A percentile compares a stretch with the other conserved stretches of the same genome.
phyloP scores from a whole-genome alignment of 305 asterid species.

The Fraxinus paxiana region DNA sequence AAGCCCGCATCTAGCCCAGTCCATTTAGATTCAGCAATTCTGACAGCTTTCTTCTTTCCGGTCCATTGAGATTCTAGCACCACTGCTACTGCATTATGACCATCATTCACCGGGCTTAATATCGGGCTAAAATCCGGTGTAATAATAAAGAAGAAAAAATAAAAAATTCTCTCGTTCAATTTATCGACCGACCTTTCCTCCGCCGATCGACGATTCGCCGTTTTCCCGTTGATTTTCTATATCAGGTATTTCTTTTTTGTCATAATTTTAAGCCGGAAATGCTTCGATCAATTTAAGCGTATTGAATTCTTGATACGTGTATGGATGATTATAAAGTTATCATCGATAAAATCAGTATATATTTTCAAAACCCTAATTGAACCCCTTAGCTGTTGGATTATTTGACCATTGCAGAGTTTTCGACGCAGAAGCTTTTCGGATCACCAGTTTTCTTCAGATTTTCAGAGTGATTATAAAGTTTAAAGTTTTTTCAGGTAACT shows the following conservation, averaged over 20 bases:
- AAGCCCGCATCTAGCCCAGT: neutral
- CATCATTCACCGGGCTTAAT: slow-evolving; percentile 33
- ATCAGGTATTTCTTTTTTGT: slow-evolving; percentile 23
- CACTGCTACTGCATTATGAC: neutral
- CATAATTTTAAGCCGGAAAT: neutral
- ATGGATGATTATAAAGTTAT: neutral
- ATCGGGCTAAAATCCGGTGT: slow-evolving; percentile 37
- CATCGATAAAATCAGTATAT: neutral
- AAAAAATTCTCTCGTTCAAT: slow-evolving; percentile 20
- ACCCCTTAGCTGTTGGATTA: slow-evolving; percentile 43
- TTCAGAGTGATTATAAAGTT: slow-evolving; percentile 30
- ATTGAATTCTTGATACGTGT: neutral
- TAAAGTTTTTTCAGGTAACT: slow-evolving; percentile 31
- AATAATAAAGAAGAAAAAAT: neutral
- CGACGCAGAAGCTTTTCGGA: slow-evolving; percentile 43
- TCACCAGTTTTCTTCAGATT: slow-evolving; percentile 41
- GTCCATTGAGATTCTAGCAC: neutral
- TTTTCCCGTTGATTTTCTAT: slow-evolving; percentile 27
- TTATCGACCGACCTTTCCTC: slow-evolving; percentile 36
- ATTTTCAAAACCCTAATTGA: slow-evolving; percentile 68
- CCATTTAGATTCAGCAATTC: neutral
- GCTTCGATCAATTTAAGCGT: neutral
- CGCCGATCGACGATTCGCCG: slow-evolving; percentile 41
- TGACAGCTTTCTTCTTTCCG: neutral
- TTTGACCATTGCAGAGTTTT: slow-evolving; percentile 36